Evolutionary conservation across 331 rosid species (phyloP).

Genomic region (Rosa hybrid): DNA sequence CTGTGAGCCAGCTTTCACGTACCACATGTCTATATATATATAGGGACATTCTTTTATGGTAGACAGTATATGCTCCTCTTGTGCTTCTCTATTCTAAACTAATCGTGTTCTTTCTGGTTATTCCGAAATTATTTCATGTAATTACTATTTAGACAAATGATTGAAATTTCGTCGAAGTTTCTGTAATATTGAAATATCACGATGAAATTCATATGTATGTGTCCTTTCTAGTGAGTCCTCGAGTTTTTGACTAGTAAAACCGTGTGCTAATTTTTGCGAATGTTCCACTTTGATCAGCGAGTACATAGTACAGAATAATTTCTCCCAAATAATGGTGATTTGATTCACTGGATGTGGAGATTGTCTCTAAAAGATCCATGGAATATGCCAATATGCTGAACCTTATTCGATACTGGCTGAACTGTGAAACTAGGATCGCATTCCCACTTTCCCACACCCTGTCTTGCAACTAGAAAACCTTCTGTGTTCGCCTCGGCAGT

Average conservation of each 20-base stretch:
- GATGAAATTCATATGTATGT: too few species aligned
- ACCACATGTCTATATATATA: constrained; percentile 5
- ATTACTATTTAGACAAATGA: too few species aligned
- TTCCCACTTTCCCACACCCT: background rate
- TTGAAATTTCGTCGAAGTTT: too few species aligned
- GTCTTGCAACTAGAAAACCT: background rate
- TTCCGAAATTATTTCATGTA: too few species aligned
- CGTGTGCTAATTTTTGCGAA: background rate
- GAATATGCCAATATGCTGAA: constrained; percentile 25
- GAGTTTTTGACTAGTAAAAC: background rate
- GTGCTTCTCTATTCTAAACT: background rate
- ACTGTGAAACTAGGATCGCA: background rate
- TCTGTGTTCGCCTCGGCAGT: background rate
- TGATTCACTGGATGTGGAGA: background rate
- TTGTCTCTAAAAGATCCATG: background rate
- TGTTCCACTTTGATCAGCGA: too few species aligned
- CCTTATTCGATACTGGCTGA: background rate
- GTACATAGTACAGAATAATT: background rate
- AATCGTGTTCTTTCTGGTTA: background rate
- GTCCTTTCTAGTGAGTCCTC: too few species aligned
- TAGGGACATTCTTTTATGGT: background rate
- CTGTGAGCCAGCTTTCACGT: constrained; percentile 21
- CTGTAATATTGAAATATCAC: too few species aligned
- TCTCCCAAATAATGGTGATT: background rate
- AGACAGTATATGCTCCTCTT: background rate